Conservation (phyloP, 768 basidiomycete species). For the Auriscalpium vulgare region DNA sequence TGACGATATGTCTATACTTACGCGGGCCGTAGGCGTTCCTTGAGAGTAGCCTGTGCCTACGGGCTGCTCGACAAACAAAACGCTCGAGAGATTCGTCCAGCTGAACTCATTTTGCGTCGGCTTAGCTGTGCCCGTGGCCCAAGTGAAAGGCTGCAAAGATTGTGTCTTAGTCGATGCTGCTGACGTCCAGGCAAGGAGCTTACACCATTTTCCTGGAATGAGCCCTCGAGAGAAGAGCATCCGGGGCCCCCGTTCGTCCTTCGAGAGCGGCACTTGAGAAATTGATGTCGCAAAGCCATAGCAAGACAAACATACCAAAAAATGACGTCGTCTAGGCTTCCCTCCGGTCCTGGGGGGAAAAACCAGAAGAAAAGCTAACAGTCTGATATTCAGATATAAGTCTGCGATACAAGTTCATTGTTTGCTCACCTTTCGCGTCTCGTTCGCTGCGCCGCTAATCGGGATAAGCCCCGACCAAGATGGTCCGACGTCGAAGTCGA, state of each 20-base stretch:
- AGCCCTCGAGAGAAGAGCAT: constrained; percentile 65
- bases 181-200: constrained; percentile 12
- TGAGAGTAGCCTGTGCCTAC: constrained; percentile 76
- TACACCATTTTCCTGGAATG: constrained; percentile 71
- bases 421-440: constrained; percentile 52
- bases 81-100: constrained; percentile 74
- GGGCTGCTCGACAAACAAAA: constrained; percentile 73
- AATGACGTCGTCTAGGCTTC: constrained; percentile 63
- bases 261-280: background rate
- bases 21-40: constrained; percentile 50
- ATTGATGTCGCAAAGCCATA: background rate
- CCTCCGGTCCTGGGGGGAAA: constrained; percentile 64
- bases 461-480: constrained; percentile 72
- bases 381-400: background rate
- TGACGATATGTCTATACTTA: constrained; percentile 8
- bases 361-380: constrained; percentile 6
- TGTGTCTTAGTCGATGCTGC: background rate
- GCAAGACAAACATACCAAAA: constrained; percentile 47
- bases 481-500: constrained; percentile 67
- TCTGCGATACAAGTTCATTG: background rate
- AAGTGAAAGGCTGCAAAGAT: constrained; percentile 49
- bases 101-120: constrained; percentile 59
- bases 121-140: constrained; percentile 55
- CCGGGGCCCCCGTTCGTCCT: constrained; percentile 83
- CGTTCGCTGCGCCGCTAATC: constrained; percentile 49